Evolutionary conservation across 495 filamentous ascomycete genomes (phyloP), one percentile per base, ranked within the genome.

Genomic region (Aspergillus indologenus): DNA sequence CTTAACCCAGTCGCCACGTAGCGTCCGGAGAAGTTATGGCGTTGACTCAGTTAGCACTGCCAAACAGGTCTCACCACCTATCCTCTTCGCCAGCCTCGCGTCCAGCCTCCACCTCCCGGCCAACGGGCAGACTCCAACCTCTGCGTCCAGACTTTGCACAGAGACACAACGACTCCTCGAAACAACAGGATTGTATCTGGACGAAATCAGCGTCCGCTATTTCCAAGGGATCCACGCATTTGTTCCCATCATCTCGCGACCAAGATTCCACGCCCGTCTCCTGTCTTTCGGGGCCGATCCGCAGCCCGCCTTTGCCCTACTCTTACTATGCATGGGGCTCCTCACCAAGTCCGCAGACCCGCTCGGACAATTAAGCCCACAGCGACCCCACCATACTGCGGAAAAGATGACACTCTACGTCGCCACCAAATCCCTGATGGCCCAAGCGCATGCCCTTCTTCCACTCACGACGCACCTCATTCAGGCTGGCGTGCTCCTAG

Each of bases 161-260:
- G 68, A 61, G 21, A 64, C 67, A 31, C 51, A 61, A 17, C 52
- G 61, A 21, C 59, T 72, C 14, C 65, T 74, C 26, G 60, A 61
- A 14, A 14, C 45, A 8, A 67, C 65, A 18, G 71, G 68, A 18
- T 65, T 63, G 29, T 68, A 59, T 53, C 34, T 76, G 1, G 70
- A 75, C 31, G 71, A 74, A 21, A 65, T 79, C 22, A 66, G 54
- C 18, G 55, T 45, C 2, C 64, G 67, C 23, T 79, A 75, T 49
- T 79, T 79, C 52, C 63, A 59, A 18, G 68, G 69, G 3, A 53
- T 75, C 14, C 74, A 77, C 57, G 40, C 22, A 3, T 75, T 64
- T 48, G 48, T 77, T 1, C 74, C 73, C 2, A 69, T 79, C n/a
- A 57, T 76, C 23, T 75, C 73, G 1, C 63, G 62, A 1, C 59